Base-by-base conservation (phyloP, 2,329 filamentous ascomycete species). In the Claviceps sp. region DNA sequence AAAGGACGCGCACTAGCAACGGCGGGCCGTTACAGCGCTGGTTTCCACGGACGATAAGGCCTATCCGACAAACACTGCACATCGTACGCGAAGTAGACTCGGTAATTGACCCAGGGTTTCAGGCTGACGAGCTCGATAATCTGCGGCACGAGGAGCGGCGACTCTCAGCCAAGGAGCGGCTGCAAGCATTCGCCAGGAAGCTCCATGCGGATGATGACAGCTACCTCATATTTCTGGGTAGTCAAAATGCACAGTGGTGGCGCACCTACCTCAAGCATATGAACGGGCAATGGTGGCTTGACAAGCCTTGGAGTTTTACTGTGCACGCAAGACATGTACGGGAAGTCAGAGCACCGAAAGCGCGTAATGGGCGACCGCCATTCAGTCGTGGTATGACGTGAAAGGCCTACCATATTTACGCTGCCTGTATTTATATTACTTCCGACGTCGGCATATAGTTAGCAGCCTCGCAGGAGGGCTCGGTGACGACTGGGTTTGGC, bases 201-300 rank as follows among this genome's bases (percentile, higher is more conserved):
- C 49, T 63, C 36, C 58, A 60, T 39, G 23, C 47, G 3, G 57
- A 60, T 20, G 53, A 52, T 20, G 48, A 59, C 48, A 59, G 60
- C 52, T 63, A 59, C 47, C 43, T 61, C 47, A 56, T 62, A 13
- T 56, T 63, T 36, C 45, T 62, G 17, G 61, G 61, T 14, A 57
- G 58, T 39, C 56, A 59, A 38, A 60, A 63, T 29, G 55, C 56
- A 44, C 56, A 58, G 56, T 63, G 61, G 61, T 63, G 60, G 56
- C 47, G 53, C 47, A 54, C 53, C 45, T 55, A 60, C 49, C 50
- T 63, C 39, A 55, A 61, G 50, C 53, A 59, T 34, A 45, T 63
- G 17, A 46, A 55, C n/a, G 60, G 60, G 13, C 56, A 59, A 50
- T 62, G 61, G 60, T 63, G 61, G 60, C 49, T 61, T 46, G 54